Conservation (phyloP, 768 basidiomycete genomes). For the Amanita exitialis region DNA sequence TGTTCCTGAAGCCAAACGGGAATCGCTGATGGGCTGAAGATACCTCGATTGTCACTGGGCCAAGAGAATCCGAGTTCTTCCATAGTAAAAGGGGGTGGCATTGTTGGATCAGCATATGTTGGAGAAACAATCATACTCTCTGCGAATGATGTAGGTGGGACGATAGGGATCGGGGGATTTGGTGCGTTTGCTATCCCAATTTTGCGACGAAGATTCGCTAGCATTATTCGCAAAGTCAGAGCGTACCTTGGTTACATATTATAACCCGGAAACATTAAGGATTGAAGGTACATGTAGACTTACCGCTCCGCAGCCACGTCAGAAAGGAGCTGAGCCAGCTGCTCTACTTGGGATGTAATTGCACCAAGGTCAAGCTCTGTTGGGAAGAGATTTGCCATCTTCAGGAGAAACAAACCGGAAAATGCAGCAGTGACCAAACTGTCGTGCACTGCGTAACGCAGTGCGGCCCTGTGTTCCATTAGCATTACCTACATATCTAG, state of each 20-base stretch:
- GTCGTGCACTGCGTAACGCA: conserved; percentile 89
- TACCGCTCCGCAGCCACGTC: conserved; percentile 91
- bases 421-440: conserved; percentile 87
- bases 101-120: conserved; percentile 40
- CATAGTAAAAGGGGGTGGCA: conserved; percentile 65
- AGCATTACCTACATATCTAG: neutral
- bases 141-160: conserved; percentile 42
- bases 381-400: conserved; percentile 92
- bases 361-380: conserved; percentile 67
- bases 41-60: conserved; percentile 45
- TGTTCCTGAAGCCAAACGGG: conserved; percentile 92
- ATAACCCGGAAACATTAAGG: neutral
- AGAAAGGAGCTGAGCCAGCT: conserved; percentile 81
- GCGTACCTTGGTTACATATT: conserved; percentile 50
- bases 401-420: conserved; percentile 83
- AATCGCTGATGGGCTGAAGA: conserved; percentile 71
- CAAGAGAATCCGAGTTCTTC: conserved; percentile 78
- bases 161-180: conserved; percentile 34
- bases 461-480: conserved; percentile 51
- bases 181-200: conserved; percentile 53
- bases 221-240: conserved; percentile 85
- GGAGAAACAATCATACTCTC: conserved; percentile 55
- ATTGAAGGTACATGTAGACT: conserved; percentile 7
- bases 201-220: conserved; percentile 85
- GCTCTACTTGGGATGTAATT: conserved; percentile 80